A percentile compares a stretch with the other conserved stretches of the same genome.
These are phyloP conservation scores for Rhodotorula sp. DNA, from an alignment of 1,284 basidiomycete genomes.

Conservation along the genomic window DNA sequence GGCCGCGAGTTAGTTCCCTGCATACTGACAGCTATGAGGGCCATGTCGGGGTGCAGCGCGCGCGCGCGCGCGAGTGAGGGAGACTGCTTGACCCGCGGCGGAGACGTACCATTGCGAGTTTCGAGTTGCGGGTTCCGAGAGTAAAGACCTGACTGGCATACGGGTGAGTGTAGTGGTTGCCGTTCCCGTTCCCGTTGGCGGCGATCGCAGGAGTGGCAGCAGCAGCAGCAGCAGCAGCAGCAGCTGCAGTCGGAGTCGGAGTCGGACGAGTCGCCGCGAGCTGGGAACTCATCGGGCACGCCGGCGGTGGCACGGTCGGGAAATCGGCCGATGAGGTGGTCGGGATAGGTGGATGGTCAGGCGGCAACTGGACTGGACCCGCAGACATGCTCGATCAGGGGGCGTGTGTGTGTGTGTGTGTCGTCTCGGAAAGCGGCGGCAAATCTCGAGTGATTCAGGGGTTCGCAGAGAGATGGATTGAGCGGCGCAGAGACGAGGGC, in stretches of 20 bases:
- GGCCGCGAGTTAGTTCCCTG: background rate
- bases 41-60: background rate
- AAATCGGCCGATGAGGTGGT: slow-evolving; percentile 21
- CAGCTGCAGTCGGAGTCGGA: background rate
- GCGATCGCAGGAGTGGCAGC: background rate
- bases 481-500: background rate
- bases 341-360: slow-evolving; percentile 30
- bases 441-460: too few species aligned
- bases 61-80: background rate
- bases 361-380: slow-evolving; percentile 10
- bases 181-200: background rate
- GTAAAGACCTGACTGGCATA: slow-evolving; percentile 48
- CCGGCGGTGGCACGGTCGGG: slow-evolving; percentile 12
- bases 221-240: background rate
- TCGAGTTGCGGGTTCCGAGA: slow-evolving; percentile 78
- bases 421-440: too few species aligned
- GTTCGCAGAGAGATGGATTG: background rate
- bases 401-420: background rate
- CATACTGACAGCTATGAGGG: too few species aligned
- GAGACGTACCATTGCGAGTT: slow-evolving; percentile 64
- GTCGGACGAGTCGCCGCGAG: slow-evolving; percentile 15
- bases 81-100: background rate
- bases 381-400: background rate
- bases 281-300: slow-evolving; percentile 11
- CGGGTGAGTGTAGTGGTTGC: background rate